phyloP scores from a whole-genome alignment of 495 filamentous ascomycete genomes.

The Achaetomiella virescens region DNA sequence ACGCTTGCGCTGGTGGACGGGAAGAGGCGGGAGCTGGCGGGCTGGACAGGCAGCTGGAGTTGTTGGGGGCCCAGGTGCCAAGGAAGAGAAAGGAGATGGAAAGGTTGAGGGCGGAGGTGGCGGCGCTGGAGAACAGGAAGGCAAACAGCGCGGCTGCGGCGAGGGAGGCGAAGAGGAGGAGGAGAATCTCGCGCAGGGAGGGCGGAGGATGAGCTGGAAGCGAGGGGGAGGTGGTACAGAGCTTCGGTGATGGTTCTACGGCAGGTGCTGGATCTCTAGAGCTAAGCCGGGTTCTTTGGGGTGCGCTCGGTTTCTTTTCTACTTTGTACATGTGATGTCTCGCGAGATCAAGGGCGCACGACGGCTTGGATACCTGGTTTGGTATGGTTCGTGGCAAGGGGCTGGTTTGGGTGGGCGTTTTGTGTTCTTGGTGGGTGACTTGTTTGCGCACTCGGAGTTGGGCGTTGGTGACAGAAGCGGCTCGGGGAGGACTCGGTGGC shows the following conservation, averaged over 20 bases:
- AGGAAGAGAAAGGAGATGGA: conserved; percentile 67
- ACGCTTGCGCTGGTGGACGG: conserved; percentile 53
- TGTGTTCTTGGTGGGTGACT: too few relatives aligned
- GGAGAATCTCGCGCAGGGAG: conserved; percentile 55
- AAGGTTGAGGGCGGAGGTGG: conserved; percentile 62
- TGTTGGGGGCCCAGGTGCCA: conserved; percentile 59
- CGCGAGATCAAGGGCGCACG: too few relatives aligned
- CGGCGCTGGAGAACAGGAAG: conserved; percentile 64
- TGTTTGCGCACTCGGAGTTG: too few relatives aligned
- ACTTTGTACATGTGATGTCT: too few relatives aligned
- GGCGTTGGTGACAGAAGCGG: too few relatives aligned
- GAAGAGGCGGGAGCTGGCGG: conserved; percentile 56
- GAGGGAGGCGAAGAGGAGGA: conserved; percentile 71
- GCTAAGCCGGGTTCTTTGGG: not conserved
- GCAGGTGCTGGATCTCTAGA: conserved; percentile 50
- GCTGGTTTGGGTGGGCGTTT: too few relatives aligned
- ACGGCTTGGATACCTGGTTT: too few relatives aligned
- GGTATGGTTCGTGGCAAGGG: too few relatives aligned
- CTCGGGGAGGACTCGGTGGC: too few relatives aligned
- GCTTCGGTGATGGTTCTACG: conserved; percentile 63
- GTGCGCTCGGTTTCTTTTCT: not conserved
- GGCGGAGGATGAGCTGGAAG: conserved; percentile 76
- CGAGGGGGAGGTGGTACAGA: conserved; percentile 75
- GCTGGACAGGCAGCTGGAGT: conserved; percentile 62
- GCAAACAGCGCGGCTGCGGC: conserved; percentile 61